Conservation (phyloP, 2,329 filamentous ascomycete genomes). For the Fusarium sp. region DNA sequence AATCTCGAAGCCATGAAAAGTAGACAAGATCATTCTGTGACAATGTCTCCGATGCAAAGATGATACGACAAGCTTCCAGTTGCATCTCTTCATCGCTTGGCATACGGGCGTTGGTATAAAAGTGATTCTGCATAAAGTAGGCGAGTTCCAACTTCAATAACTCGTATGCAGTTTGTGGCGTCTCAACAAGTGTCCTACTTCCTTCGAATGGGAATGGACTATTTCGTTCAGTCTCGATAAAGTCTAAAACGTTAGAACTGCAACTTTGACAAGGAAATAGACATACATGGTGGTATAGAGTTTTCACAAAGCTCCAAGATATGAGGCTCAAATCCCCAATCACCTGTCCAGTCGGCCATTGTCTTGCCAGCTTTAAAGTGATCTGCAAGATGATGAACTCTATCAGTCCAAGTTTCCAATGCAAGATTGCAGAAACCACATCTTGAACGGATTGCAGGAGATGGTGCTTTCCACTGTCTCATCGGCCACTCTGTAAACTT, state of each 20-base stretch:
- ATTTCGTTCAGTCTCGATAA: conserved; percentile 40
- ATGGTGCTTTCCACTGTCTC: conserved; percentile 53
- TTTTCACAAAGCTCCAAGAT: conserved; percentile 55
- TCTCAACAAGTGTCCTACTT: conserved; percentile 32
- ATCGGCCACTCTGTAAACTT: conserved; percentile 51
- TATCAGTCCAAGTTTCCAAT: conserved; percentile 52
- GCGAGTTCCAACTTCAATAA: conserved; percentile 37
- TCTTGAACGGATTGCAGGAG: conserved; percentile 52
- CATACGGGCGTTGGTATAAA: conserved; percentile 31
- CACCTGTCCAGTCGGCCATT: conserved; percentile 59
- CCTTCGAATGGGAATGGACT: conserved; percentile 39
- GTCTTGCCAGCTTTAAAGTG: conserved; percentile 56
- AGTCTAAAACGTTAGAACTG: conserved; percentile 17
- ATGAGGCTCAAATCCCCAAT: conserved; percentile 56
- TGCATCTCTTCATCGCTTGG: conserved; percentile 38
- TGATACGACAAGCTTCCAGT: conserved; percentile 36
- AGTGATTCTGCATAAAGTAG: conserved; percentile 43
- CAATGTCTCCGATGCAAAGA: conserved; percentile 24
- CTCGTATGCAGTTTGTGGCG: conserved; percentile 38
- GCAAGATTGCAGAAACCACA: conserved; percentile 56
- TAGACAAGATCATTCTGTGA: not conserved
- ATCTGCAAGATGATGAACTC: conserved; percentile 54
- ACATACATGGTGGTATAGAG: conserved; percentile 56
- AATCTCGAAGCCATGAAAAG: conserved; percentile 37
- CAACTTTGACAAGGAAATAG: no score